Conservation (phyloP, 2,329 filamentous ascomycete genomes). For the Ceratocystis albifundus region DNA sequence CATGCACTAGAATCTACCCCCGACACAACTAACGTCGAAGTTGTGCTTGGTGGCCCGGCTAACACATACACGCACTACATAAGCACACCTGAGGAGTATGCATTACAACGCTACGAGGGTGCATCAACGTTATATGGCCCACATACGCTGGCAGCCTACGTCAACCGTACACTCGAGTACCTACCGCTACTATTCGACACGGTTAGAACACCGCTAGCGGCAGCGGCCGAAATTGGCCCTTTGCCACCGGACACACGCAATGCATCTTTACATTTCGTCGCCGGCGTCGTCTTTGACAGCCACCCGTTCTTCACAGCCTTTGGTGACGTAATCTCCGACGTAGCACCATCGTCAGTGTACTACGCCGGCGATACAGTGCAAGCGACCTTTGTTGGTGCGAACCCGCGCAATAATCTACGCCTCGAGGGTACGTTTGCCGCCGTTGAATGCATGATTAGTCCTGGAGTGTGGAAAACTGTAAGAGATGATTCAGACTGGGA, state of each 20-base stretch:
- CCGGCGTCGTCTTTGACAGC: constrained; percentile 63
- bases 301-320: constrained; percentile 55
- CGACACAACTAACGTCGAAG: constrained; percentile 43
- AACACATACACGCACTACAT: constrained; percentile 61
- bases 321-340: constrained; percentile 52
- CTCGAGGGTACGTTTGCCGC: constrained; percentile 67
- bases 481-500: constrained; percentile 73
- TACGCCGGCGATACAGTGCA: constrained; percentile 49
- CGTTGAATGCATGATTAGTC: constrained; percentile 50
- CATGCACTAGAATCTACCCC: constrained; percentile 32
- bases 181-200: constrained; percentile 32
- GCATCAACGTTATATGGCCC: constrained; percentile 80
- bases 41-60: constrained; percentile 44
- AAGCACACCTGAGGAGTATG: constrained; percentile 54
- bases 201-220: constrained; percentile 30
- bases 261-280: constrained; percentile 67
- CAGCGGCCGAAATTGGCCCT: constrained; percentile 37
- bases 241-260: constrained; percentile 67
- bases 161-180: constrained; percentile 67
- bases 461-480: constrained; percentile 49
- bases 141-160: constrained; percentile 72
- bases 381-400: constrained; percentile 70
- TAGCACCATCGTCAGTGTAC: constrained; percentile 39
- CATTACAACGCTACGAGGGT: constrained; percentile 83
- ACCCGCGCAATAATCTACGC: constrained; percentile 77